phyloP scores from a whole-genome alignment of 2,329 filamentous ascomycete species.

The Penicillium nordicum region DNA sequence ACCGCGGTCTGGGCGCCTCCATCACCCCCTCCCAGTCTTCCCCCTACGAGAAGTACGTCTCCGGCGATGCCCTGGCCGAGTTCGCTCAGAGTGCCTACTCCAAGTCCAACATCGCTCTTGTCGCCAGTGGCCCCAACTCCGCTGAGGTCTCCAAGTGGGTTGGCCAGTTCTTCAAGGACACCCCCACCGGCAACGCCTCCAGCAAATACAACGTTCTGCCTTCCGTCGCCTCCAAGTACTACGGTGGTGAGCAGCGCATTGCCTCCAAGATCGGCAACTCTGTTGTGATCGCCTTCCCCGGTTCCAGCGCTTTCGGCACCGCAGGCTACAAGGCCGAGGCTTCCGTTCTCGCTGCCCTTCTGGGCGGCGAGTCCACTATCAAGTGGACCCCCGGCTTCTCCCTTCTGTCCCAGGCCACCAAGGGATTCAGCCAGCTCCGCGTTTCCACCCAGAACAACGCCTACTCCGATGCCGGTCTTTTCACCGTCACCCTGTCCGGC shows the following conservation, averaged over 20 bases:
- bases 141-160: slow-evolving; percentile 82
- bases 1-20: slow-evolving; percentile 81
- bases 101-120: slow-evolving; percentile 86
- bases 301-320: slow-evolving; percentile 69
- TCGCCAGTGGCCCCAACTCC: slow-evolving; percentile 81
- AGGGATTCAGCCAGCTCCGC: slow-evolving; percentile 62
- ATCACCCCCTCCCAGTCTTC: slow-evolving; percentile 69
- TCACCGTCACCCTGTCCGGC: slow-evolving; percentile 78
- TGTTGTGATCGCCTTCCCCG: slow-evolving; percentile 87
- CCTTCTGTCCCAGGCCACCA: slow-evolving; percentile 74
- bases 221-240: slow-evolving; percentile 74
- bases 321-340: slow-evolving; percentile 84
- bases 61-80: slow-evolving; percentile 67
- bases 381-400: slow-evolving; percentile 97
- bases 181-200: slow-evolving; percentile 52
- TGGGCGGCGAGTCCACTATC: slow-evolving; percentile 85
- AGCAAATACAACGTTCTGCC: slow-evolving; percentile 55
- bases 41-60: slow-evolving; percentile 71
- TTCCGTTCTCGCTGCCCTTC: slow-evolving; percentile 78
- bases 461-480: slow-evolving; percentile 92
- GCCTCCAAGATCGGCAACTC: slow-evolving; percentile 74
- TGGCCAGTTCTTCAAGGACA: slow-evolving; percentile 80
- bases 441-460: slow-evolving; percentile 72
- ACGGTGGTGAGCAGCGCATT: slow-evolving; percentile 89
- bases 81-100: slow-evolving; percentile 78